These are phyloP conservation scores for Tetrahymena elliotti DNA, from an alignment of 73 alveolate species.

Conservation along the genomic window DNA sequence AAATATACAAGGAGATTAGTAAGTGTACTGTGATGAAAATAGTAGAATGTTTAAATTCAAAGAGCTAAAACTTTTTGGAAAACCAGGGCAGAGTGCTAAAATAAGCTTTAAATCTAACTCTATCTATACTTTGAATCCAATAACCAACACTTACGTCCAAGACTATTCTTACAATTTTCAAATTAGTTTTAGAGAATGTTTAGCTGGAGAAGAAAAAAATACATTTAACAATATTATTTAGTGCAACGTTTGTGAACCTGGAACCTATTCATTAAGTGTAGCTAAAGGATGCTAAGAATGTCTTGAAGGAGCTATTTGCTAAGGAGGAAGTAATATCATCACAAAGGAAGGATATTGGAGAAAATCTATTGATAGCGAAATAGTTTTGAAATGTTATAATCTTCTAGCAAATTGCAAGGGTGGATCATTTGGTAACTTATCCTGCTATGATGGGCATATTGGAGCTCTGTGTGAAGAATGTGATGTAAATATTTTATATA, in stretches of 20 bases:
- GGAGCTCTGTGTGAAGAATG: background rate
- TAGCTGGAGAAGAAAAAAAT: background rate
- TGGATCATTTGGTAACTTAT: background rate
- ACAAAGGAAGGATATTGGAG: slow-evolving; percentile 57
- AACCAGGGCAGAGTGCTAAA: background rate
- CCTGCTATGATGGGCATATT: background rate
- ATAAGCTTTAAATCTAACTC: background rate
- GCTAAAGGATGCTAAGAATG: slow-evolving; percentile 4
- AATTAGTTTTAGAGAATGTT: background rate
- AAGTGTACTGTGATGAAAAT: background rate
- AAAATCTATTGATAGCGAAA: slow-evolving; percentile 1
- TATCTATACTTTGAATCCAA: background rate
- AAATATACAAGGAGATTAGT: background rate
- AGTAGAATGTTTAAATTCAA: no score
- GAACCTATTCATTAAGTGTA: background rate
- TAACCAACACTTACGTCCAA: background rate
- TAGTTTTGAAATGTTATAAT: background rate
- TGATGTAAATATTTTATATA: background rate
- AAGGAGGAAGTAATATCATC: slow-evolving; percentile 15
- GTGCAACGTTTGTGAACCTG: slow-evolving; percentile 11
- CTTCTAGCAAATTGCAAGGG: background rate
- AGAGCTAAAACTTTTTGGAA: background rate
- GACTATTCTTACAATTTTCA: background rate
- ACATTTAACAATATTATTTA: background rate
- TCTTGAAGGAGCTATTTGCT: slow-evolving; percentile 37